Evolutionary conservation across 306 rosid genomes (phyloP).

Genomic region (Abrus precatorius): DNA sequence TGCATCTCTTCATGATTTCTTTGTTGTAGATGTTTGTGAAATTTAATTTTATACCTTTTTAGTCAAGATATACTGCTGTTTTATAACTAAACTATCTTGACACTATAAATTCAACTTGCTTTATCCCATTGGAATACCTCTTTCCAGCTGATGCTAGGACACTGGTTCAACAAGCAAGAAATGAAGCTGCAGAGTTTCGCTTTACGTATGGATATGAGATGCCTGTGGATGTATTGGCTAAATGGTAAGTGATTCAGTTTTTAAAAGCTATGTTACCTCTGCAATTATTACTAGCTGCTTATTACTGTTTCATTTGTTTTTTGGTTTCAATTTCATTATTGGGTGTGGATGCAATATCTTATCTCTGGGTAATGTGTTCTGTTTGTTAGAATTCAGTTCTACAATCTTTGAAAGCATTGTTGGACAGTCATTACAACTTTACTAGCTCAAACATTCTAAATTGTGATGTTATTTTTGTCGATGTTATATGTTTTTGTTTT

Average conservation of each 20-base stretch:
- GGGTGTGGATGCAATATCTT: neutral
- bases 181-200: conserved; percentile 99
- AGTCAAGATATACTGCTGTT: neutral
- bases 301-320: conserved; percentile 23
- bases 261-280: neutral
- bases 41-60: neutral
- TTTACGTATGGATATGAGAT: conserved; percentile 92
- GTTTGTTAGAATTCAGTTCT: neutral
- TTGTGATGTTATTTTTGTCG: neutral
- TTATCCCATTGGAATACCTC: conserved; percentile 36
- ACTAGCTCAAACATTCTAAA: neutral
- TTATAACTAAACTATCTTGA: conserved; percentile 9
- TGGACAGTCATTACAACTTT: neutral
- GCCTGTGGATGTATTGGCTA: conserved; percentile 91
- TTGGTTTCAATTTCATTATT: neutral
- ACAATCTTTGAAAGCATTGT: conserved; percentile 1
- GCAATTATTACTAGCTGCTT: conserved; percentile 17
- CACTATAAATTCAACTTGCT: conserved; percentile 36
- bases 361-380: neutral
- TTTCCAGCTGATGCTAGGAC: conserved; percentile 97
- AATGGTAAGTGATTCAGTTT: conserved; percentile 65
- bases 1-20: neutral
- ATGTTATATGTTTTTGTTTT: neutral
- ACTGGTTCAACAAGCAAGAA: conserved; percentile 96
- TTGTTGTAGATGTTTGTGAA: conserved; percentile 1